Base-by-base conservation (phyloP, 1,139 yeast genomes). In the Blastobotrys ciferrii region DNA sequence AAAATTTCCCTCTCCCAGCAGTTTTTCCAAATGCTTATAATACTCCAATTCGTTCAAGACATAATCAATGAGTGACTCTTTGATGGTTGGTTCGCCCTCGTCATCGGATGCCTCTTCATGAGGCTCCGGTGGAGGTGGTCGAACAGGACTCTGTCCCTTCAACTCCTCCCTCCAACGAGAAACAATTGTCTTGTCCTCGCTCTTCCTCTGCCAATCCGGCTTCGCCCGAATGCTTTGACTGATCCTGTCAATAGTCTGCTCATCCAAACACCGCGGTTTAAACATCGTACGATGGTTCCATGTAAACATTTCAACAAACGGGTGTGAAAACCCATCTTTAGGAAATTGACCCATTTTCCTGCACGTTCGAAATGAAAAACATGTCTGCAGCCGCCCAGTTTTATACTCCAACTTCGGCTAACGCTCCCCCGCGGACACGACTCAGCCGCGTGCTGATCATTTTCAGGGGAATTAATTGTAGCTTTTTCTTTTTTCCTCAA, bases 31-130 rank as follows among this genome's bases (percentile, higher is more conserved):
- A 33, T 15, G 17, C 37, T 33, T 33, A 20, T 33, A 33, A 33
- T 33, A 15, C n/a, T 33, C 37, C 37, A 33, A 15, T 33, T 33
- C 37, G 13, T 14, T 33, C 37, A 33, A 33, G 19, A 20, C 37
- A 12, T 33, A 33, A 6, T 33, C 37, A 15, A 33, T 33, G 14
- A 33, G 6, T n/a, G 14, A 18, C 6, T 33, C 37, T 12, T 33
- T 33, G 11, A 33, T 33, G 3, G 19, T 13, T 31, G 11, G 14
- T 31, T 31, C 37, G n/a, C n/a, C n/a, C n/a, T n/a, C n/a, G 18
- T 33, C 20, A 3, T 14, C 37, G 11, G 4, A 9, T 4, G 14
- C 37, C 20, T 33, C 37, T 11, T 18, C 17, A 4, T 15, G 5
- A 4, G 4, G 3, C 19, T 15, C 37, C 4, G 17, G 37, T 9